Evolutionary conservation across 352 stramenopile species (phyloP).

Genomic region (Saprolegnia diclina): DNA sequence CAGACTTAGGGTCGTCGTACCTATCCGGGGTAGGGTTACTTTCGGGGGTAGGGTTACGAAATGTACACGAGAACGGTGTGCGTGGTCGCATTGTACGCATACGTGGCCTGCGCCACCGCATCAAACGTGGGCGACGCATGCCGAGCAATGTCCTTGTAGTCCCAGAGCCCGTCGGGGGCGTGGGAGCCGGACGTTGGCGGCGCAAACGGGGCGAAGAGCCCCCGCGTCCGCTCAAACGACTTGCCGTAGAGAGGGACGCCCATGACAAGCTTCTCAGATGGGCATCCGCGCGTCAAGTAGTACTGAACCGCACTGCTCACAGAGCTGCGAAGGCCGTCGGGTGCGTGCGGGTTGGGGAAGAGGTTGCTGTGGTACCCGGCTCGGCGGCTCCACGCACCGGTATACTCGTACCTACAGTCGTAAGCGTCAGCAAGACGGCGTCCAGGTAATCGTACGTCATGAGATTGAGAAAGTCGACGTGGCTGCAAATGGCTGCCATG

Average conservation of each 20-base stretch:
- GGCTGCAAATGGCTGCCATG: background rate
- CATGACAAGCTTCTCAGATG: constrained; percentile 15
- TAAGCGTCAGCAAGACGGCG: background rate
- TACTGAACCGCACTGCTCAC: background rate
- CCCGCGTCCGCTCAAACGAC: constrained; percentile 10
- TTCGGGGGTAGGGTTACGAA: background rate
- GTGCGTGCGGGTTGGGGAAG: background rate
- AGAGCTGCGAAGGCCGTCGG: background rate
- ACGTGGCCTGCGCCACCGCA: background rate
- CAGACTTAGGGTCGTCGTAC: constrained; percentile 8
- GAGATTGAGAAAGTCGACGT: constrained; percentile 13
- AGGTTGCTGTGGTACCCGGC: constrained; percentile 5
- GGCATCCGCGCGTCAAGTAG: constrained; percentile 1
- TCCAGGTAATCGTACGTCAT: background rate
- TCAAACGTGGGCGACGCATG: background rate
- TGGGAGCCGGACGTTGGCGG: constrained; percentile 8
- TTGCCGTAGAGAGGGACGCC: constrained; percentile 5
- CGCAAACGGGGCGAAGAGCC: background rate
- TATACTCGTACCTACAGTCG: constrained; percentile 2
- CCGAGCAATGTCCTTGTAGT: constrained; percentile 11
- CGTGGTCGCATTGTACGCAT: background rate
- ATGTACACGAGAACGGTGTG: background rate
- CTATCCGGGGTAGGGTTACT: background rate
- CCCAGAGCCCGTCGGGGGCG: constrained; percentile 6
- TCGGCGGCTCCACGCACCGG: background rate